Percentiles rank a stretch among this genome's conserved stretches.
phyloP scores from a whole-genome alignment of 352 stramenopile species.

The Blastocystis sp. region DNA sequence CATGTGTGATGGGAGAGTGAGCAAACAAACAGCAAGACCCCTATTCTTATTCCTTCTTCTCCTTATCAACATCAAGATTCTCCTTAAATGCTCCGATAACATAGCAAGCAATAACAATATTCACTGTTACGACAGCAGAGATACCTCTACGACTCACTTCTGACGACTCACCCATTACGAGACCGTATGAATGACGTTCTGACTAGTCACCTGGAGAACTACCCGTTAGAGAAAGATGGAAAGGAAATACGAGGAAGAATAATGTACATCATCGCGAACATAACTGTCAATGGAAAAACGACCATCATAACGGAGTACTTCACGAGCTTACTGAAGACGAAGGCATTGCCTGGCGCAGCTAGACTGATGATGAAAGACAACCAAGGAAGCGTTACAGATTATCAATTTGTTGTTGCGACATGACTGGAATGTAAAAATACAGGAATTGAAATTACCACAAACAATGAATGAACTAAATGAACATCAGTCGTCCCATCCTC shows the following conservation, averaged over 20 bases:
- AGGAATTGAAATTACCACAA: background rate
- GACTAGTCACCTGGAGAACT: conserved; percentile 19
- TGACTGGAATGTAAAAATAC: background rate
- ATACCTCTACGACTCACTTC: background rate
- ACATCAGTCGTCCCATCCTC: conserved; percentile 28
- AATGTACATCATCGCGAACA: conserved; percentile 16
- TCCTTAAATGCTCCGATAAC: conserved; percentile 35
- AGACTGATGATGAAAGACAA: background rate
- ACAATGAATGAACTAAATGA: conserved; percentile 20
- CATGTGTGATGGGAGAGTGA: too few species aligned
- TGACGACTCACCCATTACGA: background rate
- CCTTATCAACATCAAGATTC: conserved; percentile 29
- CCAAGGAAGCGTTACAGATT: background rate
- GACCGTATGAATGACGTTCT: background rate
- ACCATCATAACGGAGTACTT: conserved; percentile 32
- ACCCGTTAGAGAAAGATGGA: background rate
- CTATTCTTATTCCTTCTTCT: conserved; percentile 31
- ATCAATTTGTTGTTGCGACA: conserved; percentile 14
- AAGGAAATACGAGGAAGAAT: conserved; percentile 18
- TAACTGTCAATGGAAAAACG: background rate
- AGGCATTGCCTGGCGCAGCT: conserved; percentile 6
- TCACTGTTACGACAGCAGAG: conserved; percentile 11
- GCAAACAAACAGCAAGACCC: too few species aligned
- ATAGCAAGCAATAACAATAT: conserved; percentile 39
- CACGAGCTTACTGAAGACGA: conserved; percentile 25